These are phyloP conservation scores for Aureobasidium namibiae DNA, from an alignment of 2,329 filamentous ascomycete species.

Conservation along the genomic window DNA sequence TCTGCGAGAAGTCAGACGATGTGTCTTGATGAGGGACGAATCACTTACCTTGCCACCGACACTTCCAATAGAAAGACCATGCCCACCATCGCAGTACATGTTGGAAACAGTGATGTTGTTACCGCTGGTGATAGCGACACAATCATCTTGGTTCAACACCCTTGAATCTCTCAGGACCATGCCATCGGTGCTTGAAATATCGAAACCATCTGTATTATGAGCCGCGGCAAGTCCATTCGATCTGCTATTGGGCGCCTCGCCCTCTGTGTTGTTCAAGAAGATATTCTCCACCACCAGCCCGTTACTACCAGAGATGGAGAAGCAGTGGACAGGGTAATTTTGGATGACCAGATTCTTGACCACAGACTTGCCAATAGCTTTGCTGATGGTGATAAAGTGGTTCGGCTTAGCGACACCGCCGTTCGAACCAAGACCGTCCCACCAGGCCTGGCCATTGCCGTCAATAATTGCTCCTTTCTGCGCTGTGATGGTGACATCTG, in stretches of 20 bases:
- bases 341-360: conserved; percentile 32
- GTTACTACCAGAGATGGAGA: conserved; percentile 28
- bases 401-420: conserved; percentile 35
- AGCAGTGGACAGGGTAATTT: conserved; percentile 35
- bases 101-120: conserved; percentile 21
- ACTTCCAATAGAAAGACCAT: conserved; percentile 21
- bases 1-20: too few relatives aligned
- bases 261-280: conserved; percentile 33
- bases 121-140: conserved; percentile 24
- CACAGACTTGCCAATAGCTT: conserved; percentile 30
- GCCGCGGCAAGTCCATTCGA: conserved; percentile 29
- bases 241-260: conserved; percentile 27
- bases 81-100: conserved; percentile 19
- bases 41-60: conserved; percentile 6
- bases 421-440: conserved; percentile 41
- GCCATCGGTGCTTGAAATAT: conserved; percentile 25
- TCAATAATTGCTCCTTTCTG: conserved; percentile 28
- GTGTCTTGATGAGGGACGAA: too few relatives aligned
- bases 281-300: conserved; percentile 30
- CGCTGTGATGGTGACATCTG: conserved; percentile 33
- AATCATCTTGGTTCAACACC: conserved; percentile 29
- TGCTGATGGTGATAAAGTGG: conserved; percentile 32
- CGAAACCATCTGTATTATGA: conserved; percentile 32
- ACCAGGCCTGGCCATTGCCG: conserved; percentile 35
- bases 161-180: conserved; percentile 22